These are phyloP conservation scores for Pseudogymnoascus sp. DNA, from an alignment of 2,329 filamentous ascomycete genomes.

Conservation along the genomic window DNA sequence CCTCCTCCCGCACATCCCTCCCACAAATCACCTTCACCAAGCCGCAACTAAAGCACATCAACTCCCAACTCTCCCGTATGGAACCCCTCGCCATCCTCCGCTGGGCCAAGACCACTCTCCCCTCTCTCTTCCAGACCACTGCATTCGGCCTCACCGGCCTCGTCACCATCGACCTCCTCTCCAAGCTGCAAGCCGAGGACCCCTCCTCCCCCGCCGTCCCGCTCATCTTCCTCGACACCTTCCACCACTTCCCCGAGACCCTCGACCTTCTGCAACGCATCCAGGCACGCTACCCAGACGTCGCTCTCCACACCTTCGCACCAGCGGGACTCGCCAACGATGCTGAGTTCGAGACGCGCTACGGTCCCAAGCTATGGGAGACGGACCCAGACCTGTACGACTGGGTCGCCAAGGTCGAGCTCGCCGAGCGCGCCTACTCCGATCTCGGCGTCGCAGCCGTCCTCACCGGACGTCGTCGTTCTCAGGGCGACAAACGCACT, in stretches of 20 bases:
- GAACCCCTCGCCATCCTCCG: conserved; percentile 84
- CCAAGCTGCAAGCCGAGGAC: conserved; percentile 60
- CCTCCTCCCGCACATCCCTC: conserved; percentile 54
- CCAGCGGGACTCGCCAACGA: conserved; percentile 67
- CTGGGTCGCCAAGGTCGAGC: conserved; percentile 96
- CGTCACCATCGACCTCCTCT: conserved; percentile 78
- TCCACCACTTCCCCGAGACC: conserved; percentile 77
- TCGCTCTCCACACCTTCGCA: conserved; percentile 83
- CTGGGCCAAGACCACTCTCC: conserved; percentile 87
- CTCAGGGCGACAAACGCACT: conserved; percentile 87
- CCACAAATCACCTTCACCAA: conserved; percentile 80
- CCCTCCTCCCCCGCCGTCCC: conserved; percentile 54
- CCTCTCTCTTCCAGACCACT: conserved; percentile 80
- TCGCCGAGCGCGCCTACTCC: conserved; percentile 81
- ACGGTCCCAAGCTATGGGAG: conserved; percentile 81
- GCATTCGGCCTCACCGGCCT: conserved; percentile 77
- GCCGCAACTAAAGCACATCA: conserved; percentile 83
- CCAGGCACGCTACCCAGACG: conserved; percentile 65
- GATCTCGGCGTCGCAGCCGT: conserved; percentile 85
- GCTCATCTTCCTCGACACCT: conserved; percentile 75
- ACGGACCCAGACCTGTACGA: conserved; percentile 85
- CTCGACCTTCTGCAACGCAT: conserved; percentile 68
- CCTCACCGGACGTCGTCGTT: conserved; percentile 82
- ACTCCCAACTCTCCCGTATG: conserved; percentile 79
- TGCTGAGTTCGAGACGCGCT: conserved; percentile 71